A percentile compares a stretch with the other conserved stretches of the same genome.
Conservation (phyloP, 2,329 filamentous ascomycete species). For the Aspergillus sp. region DNA sequence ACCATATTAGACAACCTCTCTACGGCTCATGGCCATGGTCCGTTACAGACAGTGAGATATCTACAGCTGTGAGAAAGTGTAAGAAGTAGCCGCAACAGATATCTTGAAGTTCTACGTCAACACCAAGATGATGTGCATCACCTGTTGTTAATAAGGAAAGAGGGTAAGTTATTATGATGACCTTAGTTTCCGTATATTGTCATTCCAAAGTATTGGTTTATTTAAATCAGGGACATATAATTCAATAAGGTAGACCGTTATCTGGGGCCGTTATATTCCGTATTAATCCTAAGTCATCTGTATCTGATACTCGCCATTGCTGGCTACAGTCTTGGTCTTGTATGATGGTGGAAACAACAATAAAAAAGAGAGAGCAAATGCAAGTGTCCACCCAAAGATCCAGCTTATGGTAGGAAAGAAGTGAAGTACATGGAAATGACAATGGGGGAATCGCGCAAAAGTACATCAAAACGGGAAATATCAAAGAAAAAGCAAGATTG, state of each 20-base stretch:
- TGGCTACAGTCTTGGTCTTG: constrained; percentile 11
- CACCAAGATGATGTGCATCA: too few species aligned
- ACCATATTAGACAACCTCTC: too few species aligned
- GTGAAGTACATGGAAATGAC: constrained; percentile 5
- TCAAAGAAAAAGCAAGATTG: neutral
- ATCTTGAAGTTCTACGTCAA: too few species aligned
- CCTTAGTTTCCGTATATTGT: too few species aligned
- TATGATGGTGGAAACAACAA: neutral
- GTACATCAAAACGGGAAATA: constrained; percentile 8
- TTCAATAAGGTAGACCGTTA: neutral
- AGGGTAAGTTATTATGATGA: too few species aligned
- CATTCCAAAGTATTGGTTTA: too few species aligned
- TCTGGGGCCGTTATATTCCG: neutral
- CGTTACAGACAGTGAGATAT: too few species aligned
- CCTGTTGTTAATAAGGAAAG: too few species aligned
- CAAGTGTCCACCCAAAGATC: constrained; percentile 12
- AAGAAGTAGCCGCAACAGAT: too few species aligned
- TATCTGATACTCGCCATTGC: constrained; percentile 8
- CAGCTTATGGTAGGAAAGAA: constrained; percentile 12
- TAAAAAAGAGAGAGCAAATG: constrained; percentile 5
- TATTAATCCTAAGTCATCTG: constrained; percentile 7
- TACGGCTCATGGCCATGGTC: too few species aligned
- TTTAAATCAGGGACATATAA: neutral
- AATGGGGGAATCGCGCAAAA: constrained; percentile 8
- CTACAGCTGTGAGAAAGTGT: too few species aligned